These are phyloP conservation scores for Leccinum solheimii DNA, from an alignment of 1,284 basidiomycete genomes.

Conservation along the genomic window DNA sequence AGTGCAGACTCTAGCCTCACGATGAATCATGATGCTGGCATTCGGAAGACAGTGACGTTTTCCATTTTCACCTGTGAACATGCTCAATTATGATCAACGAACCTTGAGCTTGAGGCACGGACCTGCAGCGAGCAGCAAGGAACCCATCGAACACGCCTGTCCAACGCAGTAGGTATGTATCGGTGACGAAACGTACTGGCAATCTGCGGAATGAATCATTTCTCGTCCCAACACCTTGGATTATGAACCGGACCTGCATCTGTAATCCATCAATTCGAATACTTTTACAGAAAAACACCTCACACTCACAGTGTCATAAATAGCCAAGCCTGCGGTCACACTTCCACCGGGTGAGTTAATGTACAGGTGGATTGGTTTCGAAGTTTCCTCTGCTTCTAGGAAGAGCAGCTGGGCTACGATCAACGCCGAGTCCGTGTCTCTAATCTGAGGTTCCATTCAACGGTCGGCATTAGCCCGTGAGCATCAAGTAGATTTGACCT, in stretches of 20 bases:
- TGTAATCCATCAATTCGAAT: constrained; percentile 37
- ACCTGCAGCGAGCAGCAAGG: constrained; percentile 83
- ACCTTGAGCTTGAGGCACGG: constrained; percentile 19
- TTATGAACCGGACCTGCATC: constrained; percentile 66
- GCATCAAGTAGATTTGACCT: constrained; percentile 31
- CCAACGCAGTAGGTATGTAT: constrained; percentile 95
- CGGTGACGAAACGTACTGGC: constrained; percentile 85
- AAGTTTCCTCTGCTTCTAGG: constrained; percentile 90
- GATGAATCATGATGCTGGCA: constrained; percentile 95
- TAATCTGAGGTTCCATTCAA: constrained; percentile 55
- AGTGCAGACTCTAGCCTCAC: constrained; percentile 49
- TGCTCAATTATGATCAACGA: constrained; percentile 15
- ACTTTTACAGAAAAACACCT: constrained; percentile 1
- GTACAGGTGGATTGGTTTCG: constrained; percentile 90
- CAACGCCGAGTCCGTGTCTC: constrained; percentile 81
- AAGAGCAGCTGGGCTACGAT: constrained; percentile 90
- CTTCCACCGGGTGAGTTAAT: constrained; percentile 95
- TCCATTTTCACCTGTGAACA: constrained; percentile 64
- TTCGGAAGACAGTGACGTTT: constrained; percentile 89
- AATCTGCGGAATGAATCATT: constrained; percentile 21
- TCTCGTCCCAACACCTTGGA: constrained; percentile 4
- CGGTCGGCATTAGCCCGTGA: constrained; percentile 14
- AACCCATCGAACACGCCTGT: constrained; percentile 93
- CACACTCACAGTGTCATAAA: constrained; percentile 83
- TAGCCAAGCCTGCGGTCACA: constrained; percentile 90